phyloP scores from a whole-genome alignment of 805 yeast genomes.

The Saccharomycopsis sp. region DNA sequence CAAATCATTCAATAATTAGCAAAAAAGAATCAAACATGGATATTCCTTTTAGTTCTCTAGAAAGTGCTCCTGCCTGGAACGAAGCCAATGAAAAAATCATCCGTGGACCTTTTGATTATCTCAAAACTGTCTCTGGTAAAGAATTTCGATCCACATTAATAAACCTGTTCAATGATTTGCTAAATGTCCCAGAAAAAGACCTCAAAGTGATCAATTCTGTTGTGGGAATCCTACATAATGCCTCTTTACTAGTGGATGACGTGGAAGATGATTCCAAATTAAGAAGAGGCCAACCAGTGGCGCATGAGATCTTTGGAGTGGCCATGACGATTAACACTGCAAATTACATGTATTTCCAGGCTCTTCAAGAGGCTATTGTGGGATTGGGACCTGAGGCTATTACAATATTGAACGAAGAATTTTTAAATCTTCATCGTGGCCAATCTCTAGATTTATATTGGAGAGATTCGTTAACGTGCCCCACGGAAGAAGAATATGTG shows the following conservation, averaged over 20 bases:
- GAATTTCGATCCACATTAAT: constrained; percentile 41
- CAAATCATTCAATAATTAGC: too few species aligned
- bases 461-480: constrained; percentile 58
- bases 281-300: constrained; percentile 70
- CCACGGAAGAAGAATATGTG: constrained; percentile 53
- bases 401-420: constrained; percentile 52
- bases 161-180: constrained; percentile 41
- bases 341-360: constrained; percentile 69
- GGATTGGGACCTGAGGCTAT: constrained; percentile 26
- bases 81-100: constrained; percentile 24
- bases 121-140: constrained; percentile 44
- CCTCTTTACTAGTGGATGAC: constrained; percentile 72
- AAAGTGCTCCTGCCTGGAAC: constrained; percentile 22
- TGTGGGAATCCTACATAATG: constrained; percentile 52
- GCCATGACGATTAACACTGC: constrained; percentile 79
- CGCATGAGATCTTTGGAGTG: constrained; percentile 67
- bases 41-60: constrained; percentile 7
- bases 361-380: constrained; percentile 40
- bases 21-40: too few species aligned
- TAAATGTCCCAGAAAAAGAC: constrained; percentile 30
- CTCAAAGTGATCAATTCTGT: constrained; percentile 34
- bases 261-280: constrained; percentile 69
- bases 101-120: constrained; percentile 39
- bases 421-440: constrained; percentile 76
- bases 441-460: constrained; percentile 86